Percentiles rank a stretch among this genome's conserved stretches.
These are phyloP conservation scores for Penicillium verhagenii DNA, from an alignment of 495 filamentous ascomycete species.

Conservation along the genomic window DNA sequence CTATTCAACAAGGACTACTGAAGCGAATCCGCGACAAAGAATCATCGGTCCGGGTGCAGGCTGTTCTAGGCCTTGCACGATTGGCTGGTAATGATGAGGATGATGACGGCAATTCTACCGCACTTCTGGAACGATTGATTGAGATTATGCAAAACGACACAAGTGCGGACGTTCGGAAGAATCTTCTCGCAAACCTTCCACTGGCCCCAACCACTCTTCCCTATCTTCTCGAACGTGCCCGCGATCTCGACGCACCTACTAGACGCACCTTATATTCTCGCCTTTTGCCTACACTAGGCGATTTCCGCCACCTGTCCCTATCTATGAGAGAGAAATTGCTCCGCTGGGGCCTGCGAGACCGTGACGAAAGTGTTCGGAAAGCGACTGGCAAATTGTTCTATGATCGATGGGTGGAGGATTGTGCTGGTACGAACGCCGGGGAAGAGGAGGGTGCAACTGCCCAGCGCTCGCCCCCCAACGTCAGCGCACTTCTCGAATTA, in stretches of 20 bases:
- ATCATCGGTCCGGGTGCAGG: constrained; percentile 84
- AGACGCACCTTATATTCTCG: constrained; percentile 84
- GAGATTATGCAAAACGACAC: constrained; percentile 93
- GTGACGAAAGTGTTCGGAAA: constrained; percentile 92
- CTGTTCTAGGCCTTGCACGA: constrained; percentile 83
- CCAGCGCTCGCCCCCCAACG: constrained; percentile 59
- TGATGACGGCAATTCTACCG: constrained; percentile 55
- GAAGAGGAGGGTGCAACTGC: constrained; percentile 39
- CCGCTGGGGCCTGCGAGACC: constrained; percentile 90
- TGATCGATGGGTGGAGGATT: constrained; percentile 95
- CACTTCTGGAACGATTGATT: constrained; percentile 77
- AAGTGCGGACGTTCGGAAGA: constrained; percentile 86
- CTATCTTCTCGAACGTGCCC: constrained; percentile 85
- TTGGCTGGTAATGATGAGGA: constrained; percentile 79
- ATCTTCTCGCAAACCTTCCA: constrained; percentile 83
- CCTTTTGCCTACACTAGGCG: constrained; percentile 82
- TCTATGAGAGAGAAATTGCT: constrained; percentile 94
- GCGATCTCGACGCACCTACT: constrained; percentile 82
- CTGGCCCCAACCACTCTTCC: constrained; percentile 79
- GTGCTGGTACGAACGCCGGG: constrained; percentile 61
- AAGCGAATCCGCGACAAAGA: constrained; percentile 93
- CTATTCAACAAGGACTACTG: constrained; percentile 69
- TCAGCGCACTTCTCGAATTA: constrained; percentile 79
- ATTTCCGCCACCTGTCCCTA: constrained; percentile 94
- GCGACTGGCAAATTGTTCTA: constrained; percentile 87